A percentile compares a stretch with the other conserved stretches of the same genome.
phyloP scores from a whole-genome alignment of 495 filamentous ascomycete genomes.

The Staphylotrichum longicolle region DNA sequence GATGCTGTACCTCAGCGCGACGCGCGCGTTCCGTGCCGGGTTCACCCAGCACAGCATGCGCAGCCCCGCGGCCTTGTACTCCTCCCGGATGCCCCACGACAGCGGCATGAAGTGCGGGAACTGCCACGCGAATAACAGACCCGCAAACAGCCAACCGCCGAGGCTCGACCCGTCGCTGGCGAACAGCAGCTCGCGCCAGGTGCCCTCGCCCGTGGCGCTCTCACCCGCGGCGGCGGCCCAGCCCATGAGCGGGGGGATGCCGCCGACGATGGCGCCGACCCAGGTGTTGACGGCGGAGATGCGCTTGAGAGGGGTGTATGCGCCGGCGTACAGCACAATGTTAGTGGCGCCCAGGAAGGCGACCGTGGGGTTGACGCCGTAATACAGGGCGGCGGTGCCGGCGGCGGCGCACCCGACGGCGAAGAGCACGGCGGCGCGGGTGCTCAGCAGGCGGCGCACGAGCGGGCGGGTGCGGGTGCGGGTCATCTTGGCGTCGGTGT shows the following conservation, averaged over 20 bases:
- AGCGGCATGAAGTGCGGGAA: conserved; percentile 97
- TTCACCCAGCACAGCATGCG: conserved; percentile 90
- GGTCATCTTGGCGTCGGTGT: conserved; percentile 87
- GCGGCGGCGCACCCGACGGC: conserved; percentile 64
- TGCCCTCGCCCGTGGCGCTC: conserved; percentile 67
- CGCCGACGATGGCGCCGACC: conserved; percentile 89
- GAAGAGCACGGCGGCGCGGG: conserved; percentile 74
- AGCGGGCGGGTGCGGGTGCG: conserved; percentile 87
- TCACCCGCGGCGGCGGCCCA: conserved; percentile 93
- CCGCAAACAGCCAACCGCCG: conserved; percentile 87
- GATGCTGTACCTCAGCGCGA: conserved; percentile 84
- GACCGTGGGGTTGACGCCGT: conserved; percentile 91
- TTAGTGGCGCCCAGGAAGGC: conserved; percentile 82
- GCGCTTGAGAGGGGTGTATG: conserved; percentile 91
- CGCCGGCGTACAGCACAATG: conserved; percentile 82
- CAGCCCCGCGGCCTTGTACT: conserved; percentile 85
- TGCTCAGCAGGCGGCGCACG: conserved; percentile 75
- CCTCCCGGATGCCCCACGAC: conserved; percentile 80
- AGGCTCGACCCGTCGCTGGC: conserved; percentile 51
- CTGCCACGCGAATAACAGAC: conserved; percentile 89
- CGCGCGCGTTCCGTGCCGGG: conserved; percentile 75
- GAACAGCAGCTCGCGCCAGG: conserved; percentile 74
- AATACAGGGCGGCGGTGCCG: conserved; percentile 71
- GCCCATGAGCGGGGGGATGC: conserved; percentile 94
- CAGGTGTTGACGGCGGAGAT: conserved; percentile 88